Percentiles rank a stretch among this genome's conserved stretches.
Evolutionary conservation across 2,329 filamentous ascomycete species (phyloP).

Genomic region (Aciculosporium take): DNA sequence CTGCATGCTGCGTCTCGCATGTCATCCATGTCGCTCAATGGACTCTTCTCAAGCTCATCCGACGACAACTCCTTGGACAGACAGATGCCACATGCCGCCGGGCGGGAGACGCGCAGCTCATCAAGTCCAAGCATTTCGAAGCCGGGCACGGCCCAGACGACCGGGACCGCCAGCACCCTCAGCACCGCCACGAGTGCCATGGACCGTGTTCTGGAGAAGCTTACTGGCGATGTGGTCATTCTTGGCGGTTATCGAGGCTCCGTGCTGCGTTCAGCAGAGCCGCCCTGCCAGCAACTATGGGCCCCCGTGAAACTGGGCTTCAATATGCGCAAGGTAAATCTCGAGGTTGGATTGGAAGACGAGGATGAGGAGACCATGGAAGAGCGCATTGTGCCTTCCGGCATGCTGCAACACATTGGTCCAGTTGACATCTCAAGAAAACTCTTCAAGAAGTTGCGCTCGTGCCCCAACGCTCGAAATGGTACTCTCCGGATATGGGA

Average conservation of each 20-base stretch:
- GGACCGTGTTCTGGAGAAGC: slow-evolving; percentile 44
- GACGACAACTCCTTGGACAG: slow-evolving; percentile 8
- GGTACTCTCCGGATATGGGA: slow-evolving; percentile 71
- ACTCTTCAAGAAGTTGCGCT: slow-evolving; percentile 62
- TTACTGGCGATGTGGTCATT: slow-evolving; percentile 76
- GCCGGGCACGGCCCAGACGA: too few species aligned
- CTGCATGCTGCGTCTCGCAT: slow-evolving; percentile 23
- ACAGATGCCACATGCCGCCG: background rate
- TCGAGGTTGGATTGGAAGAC: slow-evolving; percentile 69
- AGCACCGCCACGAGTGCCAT: slow-evolving; percentile 19
- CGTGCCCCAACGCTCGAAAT: slow-evolving; percentile 55
- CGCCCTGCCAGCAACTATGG: slow-evolving; percentile 80
- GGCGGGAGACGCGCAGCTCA: background rate
- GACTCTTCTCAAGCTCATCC: slow-evolving; percentile 15
- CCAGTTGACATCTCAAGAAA: slow-evolving; percentile 79
- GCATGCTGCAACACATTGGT: slow-evolving; percentile 83
- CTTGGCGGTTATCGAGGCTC: slow-evolving; percentile 87
- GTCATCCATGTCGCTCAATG: slow-evolving; percentile 20
- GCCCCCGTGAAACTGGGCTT: slow-evolving; percentile 86
- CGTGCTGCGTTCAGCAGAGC: slow-evolving; percentile 68
- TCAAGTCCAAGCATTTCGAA: background rate
- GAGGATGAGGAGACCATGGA: slow-evolving; percentile 77
- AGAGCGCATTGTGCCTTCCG: slow-evolving; percentile 68
- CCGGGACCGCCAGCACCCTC: too few species aligned
- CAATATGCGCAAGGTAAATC: slow-evolving; percentile 79